Conservation (phyloP, 345 rosid genomes). For the Melaleuca quinquenervia region DNA sequence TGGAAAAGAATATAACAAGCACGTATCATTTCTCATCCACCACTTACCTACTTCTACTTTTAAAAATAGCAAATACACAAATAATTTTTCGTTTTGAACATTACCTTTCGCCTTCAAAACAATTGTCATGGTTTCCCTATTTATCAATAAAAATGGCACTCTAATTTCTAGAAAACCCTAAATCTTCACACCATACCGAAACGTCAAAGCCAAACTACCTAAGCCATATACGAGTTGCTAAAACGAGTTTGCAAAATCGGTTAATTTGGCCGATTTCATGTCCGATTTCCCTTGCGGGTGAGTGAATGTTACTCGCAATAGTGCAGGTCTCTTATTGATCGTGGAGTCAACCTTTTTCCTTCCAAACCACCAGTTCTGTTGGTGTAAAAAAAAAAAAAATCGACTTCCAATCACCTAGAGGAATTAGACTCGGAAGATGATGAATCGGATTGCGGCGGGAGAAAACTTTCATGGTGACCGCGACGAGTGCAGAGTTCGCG, state of each 20-base stretch:
- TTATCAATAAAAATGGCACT: background rate
- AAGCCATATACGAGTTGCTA: background rate
- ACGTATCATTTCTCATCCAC: background rate
- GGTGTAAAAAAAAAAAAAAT: background rate
- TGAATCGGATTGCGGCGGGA: background rate
- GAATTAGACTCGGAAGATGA: background rate
- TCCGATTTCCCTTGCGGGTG: background rate
- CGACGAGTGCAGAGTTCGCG: background rate
- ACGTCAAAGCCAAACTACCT: background rate
- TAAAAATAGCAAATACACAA: background rate
- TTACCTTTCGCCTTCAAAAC: background rate
- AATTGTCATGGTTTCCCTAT: background rate
- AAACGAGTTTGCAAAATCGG: background rate
- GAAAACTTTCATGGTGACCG: background rate
- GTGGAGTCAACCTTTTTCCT: background rate
- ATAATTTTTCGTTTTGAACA: background rate
- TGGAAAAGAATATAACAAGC: background rate
- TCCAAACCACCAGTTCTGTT: background rate
- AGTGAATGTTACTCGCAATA: background rate
- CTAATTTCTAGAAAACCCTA: background rate
- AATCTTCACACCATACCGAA: background rate
- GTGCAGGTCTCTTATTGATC: background rate
- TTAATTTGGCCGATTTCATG: background rate
- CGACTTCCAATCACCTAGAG: background rate
- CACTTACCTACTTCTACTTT: background rate